Conservation (phyloP, 495 filamentous ascomycete species). For the Haplographium delicatum region DNA sequence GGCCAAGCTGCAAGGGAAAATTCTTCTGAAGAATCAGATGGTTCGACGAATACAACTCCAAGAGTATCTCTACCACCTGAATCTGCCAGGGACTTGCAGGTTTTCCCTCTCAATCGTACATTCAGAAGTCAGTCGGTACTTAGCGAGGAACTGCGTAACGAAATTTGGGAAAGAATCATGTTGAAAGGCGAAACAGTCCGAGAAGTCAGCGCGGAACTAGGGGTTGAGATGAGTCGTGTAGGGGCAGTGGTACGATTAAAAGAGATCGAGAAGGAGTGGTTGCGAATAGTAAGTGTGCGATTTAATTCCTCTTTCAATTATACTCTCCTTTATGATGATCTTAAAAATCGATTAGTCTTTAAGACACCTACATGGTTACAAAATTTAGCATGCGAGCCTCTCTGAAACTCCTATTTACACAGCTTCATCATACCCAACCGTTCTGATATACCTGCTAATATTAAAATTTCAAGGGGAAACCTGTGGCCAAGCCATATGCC, state of each 20-base stretch:
- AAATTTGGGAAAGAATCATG: slow-evolving; percentile 67
- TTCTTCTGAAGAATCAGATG: background rate
- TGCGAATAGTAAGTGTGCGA: slow-evolving; percentile 53
- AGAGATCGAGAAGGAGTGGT: slow-evolving; percentile 76
- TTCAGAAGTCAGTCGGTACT: slow-evolving; percentile 73
- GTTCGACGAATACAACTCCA: background rate
- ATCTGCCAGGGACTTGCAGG: slow-evolving; percentile 26
- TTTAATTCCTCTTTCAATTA: slow-evolving; percentile 8
- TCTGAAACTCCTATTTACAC: slow-evolving; percentile 32
- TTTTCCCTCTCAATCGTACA: slow-evolving; percentile 70
- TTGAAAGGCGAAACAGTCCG: slow-evolving; percentile 61
- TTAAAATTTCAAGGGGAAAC: slow-evolving; percentile 58
- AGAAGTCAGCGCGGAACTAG: slow-evolving; percentile 68
- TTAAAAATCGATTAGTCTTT: slow-evolving; percentile 97
- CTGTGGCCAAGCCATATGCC: slow-evolving; percentile 68
- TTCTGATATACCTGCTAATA: slow-evolving; percentile 12
- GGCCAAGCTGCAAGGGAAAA: background rate
- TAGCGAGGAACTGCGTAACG: slow-evolving; percentile 66
- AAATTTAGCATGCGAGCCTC: slow-evolving; percentile 46
- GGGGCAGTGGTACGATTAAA: slow-evolving; percentile 86
- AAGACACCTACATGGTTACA: slow-evolving; percentile 87
- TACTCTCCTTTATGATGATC: slow-evolving; percentile 40
- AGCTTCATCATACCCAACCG: slow-evolving; percentile 1
- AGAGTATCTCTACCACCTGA: slow-evolving; percentile 14
- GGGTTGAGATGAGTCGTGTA: slow-evolving; percentile 80